Percentiles rank a stretch among this genome's conserved stretches.
These are phyloP conservation scores for Poa pratensis DNA, from an alignment of 176 grass and related monocot genomes.

Conservation along the genomic window DNA sequence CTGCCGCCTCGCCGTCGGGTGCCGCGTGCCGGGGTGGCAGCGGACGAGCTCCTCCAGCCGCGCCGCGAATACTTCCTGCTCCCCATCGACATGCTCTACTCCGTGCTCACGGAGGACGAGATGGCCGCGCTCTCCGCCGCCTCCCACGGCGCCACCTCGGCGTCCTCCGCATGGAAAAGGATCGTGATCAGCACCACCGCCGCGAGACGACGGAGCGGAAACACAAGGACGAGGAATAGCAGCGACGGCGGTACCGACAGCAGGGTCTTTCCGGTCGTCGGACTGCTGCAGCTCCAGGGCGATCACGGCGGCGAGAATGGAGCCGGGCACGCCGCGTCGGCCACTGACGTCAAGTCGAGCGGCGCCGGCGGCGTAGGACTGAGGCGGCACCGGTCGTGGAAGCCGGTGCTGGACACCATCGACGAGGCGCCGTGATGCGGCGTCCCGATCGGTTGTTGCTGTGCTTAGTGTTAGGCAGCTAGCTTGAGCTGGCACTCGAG, in stretches of 20 bases:
- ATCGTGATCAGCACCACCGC: conserved; percentile 39
- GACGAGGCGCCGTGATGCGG: conserved; percentile 60
- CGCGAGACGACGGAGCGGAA: background rate
- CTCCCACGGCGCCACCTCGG: conserved; percentile 43
- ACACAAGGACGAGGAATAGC: no score
- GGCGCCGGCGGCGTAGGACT: background rate
- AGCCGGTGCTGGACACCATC: conserved; percentile 79
- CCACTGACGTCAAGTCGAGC: background rate
- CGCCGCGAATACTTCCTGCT: conserved; percentile 80
- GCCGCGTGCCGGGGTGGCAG: conserved; percentile 60
- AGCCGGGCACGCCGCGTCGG: no score
- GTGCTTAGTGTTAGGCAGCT: conserved; percentile 55
- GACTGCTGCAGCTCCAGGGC: conserved; percentile 55
- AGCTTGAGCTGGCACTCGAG: conserved; percentile 49
- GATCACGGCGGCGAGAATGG: background rate
- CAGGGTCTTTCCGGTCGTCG: conserved; percentile 62
- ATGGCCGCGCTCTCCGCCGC: conserved; percentile 56
- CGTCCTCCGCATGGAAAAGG: conserved; percentile 48
- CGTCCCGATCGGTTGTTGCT: conserved; percentile 20
- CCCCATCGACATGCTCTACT: conserved; percentile 95
- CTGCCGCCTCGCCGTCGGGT: conserved; percentile 54
- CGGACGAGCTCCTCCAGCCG: conserved; percentile 69
- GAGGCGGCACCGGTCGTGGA: conserved; percentile 59
- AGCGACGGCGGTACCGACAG: background rate
- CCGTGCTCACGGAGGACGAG: conserved; percentile 94